Evolutionary conservation across 441 rosid genomes (phyloP).

Genomic region (Gossypium davidsonii): DNA sequence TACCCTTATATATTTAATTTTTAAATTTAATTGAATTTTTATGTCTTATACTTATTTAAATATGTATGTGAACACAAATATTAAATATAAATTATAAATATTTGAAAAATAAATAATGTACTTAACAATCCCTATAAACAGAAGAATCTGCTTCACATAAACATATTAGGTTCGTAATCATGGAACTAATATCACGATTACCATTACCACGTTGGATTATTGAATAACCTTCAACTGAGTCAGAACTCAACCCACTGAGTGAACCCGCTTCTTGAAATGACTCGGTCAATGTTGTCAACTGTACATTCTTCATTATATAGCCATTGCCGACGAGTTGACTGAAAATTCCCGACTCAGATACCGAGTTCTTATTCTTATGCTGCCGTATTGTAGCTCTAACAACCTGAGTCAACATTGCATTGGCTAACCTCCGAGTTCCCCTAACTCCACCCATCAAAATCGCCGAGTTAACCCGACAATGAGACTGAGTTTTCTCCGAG

Average conservation of each 20-base stretch:
- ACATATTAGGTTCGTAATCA: slow-evolving; percentile 62
- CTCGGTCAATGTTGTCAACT: slow-evolving; percentile 38
- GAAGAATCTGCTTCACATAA: slow-evolving; percentile 44
- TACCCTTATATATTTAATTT: too few relatives aligned
- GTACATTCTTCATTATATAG: slow-evolving; percentile 38
- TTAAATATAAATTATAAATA: too few relatives aligned
- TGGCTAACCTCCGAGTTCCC: slow-evolving; percentile 59
- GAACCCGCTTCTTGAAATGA: slow-evolving; percentile 45
- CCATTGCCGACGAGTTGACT: slow-evolving; percentile 57
- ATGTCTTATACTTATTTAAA: too few relatives aligned
- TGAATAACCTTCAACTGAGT: slow-evolving; percentile 21
- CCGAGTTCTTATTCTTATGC: slow-evolving; percentile 44
- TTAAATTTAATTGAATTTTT: too few relatives aligned
- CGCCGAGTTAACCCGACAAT: slow-evolving; percentile 38
- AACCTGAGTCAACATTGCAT: slow-evolving; percentile 59
- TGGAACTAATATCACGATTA: slow-evolving; percentile 21
- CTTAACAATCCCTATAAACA: slow-evolving; percentile 64
- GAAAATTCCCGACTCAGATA: slow-evolving; percentile 56
- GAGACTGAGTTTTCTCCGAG: slow-evolving; percentile 35
- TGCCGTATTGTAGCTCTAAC: slow-evolving; percentile 58
- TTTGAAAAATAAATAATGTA: too few relatives aligned
- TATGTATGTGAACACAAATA: too few relatives aligned
- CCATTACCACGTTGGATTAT: slow-evolving; percentile 41
- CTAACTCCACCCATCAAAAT: slow-evolving; percentile 66
- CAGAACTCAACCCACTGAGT: slow-evolving; percentile 24